These are phyloP conservation scores for Leccinum pseudoinsigne DNA, from an alignment of 1,284 basidiomycete species.

Conservation along the genomic window DNA sequence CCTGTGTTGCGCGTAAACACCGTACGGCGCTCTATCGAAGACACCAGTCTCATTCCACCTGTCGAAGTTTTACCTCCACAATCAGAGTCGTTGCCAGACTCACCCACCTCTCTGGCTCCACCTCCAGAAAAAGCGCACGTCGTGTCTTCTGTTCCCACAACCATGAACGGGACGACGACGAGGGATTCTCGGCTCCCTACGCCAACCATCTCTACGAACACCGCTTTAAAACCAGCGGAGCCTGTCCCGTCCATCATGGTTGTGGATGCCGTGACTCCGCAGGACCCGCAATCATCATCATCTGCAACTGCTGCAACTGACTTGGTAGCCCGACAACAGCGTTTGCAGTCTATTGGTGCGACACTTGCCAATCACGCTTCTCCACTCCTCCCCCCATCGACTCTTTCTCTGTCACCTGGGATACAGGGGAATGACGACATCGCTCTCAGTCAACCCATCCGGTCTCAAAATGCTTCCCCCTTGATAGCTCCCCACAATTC, in stretches of 20 bases:
- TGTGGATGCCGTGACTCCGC: constrained; percentile 3
- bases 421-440: background rate
- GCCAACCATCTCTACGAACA: background rate
- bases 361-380: constrained; percentile 16
- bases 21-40: background rate
- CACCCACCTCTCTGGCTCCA: constrained; percentile 11
- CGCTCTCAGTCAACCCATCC: background rate
- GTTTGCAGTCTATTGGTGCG: constrained; percentile 19
- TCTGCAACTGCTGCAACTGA: constrained; percentile 2
- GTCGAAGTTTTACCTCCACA: constrained; percentile 27
- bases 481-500: constrained; percentile 5
- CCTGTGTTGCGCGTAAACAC: constrained; percentile 1
- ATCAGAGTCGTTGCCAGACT: constrained; percentile 20
- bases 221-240: background rate
- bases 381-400: constrained; percentile 2
- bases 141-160: background rate
- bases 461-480: background rate
- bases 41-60: constrained; percentile 29
- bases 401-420: constrained; percentile 11
- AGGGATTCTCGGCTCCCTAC: constrained; percentile 3
- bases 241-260: background rate
- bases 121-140: background rate
- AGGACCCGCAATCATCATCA: constrained; percentile 2
- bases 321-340: constrained; percentile 16
- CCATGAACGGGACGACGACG: background rate